phyloP scores from a whole-genome alignment of 2,329 filamentous ascomycete species.

The Saccharata proteae region DNA sequence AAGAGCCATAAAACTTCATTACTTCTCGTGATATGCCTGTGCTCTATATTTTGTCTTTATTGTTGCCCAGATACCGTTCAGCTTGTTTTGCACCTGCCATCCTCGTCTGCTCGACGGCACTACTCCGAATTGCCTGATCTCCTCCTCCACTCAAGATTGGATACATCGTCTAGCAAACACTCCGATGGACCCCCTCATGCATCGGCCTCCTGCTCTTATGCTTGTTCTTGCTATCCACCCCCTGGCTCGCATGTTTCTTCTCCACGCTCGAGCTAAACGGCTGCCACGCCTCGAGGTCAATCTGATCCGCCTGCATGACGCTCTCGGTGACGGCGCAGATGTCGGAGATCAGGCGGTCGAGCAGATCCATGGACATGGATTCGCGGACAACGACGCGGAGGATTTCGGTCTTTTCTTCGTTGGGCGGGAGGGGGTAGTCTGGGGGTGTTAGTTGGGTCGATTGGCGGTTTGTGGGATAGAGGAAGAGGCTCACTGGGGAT shows the following conservation, averaged over 20 bases:
- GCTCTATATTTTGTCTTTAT: too few species aligned
- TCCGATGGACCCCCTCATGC: conserved; percentile 29
- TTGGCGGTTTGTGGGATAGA: not conserved
- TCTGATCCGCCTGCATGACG: conserved; percentile 41
- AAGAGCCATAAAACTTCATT: too few species aligned
- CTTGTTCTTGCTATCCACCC: conserved; percentile 20
- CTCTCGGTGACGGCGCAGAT: conserved; percentile 49
- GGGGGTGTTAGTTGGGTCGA: not conserved
- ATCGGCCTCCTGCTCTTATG: conserved; percentile 29
- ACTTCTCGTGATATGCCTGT: too few species aligned
- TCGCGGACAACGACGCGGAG: conserved; percentile 56
- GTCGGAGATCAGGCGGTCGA: conserved; percentile 51
- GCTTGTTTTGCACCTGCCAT: too few species aligned
- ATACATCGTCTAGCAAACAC: conserved; percentile 31
- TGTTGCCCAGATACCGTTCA: too few species aligned
- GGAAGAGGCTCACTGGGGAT: conserved; percentile 43
- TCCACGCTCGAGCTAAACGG: conserved; percentile 21
- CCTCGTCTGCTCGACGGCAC: too few species aligned
- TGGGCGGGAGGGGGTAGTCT: conserved; percentile 54
- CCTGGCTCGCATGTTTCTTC: conserved; percentile 21
- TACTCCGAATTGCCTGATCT: too few species aligned
- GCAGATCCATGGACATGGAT: conserved; percentile 54
- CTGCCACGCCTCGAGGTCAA: conserved; percentile 39
- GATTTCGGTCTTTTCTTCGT: conserved; percentile 51
- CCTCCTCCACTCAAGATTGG: too few species aligned